phyloP scores from a whole-genome alignment of 768 basidiomycete species.

The Rhodotorula diobovata region DNA sequence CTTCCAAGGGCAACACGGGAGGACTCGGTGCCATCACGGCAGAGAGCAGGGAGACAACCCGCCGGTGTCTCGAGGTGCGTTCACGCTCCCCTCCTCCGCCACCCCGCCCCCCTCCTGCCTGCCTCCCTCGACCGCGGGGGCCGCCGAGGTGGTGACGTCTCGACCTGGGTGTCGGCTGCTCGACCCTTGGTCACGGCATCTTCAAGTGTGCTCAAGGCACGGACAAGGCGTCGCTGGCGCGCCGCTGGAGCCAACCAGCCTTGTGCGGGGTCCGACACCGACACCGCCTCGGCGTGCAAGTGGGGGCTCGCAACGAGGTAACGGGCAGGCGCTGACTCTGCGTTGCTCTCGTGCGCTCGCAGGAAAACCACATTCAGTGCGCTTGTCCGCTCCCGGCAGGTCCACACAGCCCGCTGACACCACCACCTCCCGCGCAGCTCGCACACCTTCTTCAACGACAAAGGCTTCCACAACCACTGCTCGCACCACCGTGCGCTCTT shows the following conservation, averaged over 20 bases:
- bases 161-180: too few species aligned
- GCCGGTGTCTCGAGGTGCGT: conserved; percentile 26
- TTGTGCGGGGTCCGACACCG: too few species aligned
- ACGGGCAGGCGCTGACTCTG: neutral
- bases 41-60: conserved; percentile 17
- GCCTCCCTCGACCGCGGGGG: neutral
- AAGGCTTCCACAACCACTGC: conserved; percentile 40
- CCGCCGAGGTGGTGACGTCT: neutral
- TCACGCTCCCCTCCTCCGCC: neutral
- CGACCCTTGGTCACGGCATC: too few species aligned
- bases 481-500: conserved; percentile 27
- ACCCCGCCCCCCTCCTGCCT: too few species aligned
- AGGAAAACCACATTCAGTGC: conserved; percentile 31
- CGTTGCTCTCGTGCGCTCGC: neutral
- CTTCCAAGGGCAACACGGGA: neutral
- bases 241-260: too few species aligned
- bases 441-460: conserved; percentile 37
- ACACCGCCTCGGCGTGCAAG: neutral
- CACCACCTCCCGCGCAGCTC: neutral
- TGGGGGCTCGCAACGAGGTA: too few species aligned
- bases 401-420: neutral
- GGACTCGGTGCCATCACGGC: conserved; percentile 22
- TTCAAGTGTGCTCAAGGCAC: too few species aligned
- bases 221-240: too few species aligned
- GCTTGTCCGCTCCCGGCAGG: neutral